Evolutionary conservation across 257 asterid species (phyloP).

Genomic region (Penstemon eatonii): DNA sequence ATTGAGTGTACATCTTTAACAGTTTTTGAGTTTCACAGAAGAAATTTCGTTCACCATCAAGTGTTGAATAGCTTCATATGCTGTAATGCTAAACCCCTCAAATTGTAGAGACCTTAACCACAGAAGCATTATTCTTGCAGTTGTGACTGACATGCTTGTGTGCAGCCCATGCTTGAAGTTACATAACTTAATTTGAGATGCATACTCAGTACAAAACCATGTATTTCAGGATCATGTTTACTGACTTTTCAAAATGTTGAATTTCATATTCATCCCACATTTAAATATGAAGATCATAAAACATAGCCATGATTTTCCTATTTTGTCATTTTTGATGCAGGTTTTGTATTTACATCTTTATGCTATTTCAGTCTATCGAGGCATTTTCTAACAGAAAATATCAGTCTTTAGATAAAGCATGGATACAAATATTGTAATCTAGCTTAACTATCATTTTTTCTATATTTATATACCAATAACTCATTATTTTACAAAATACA

Average conservation of each 20-base stretch:
- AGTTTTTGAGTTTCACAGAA: constrained; percentile 15
- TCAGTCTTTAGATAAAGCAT: background rate
- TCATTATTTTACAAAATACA: too few species aligned
- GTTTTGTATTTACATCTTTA: constrained; percentile 6
- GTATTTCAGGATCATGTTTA: constrained; percentile 16
- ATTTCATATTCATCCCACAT: background rate
- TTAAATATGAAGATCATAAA: constrained; percentile 13
- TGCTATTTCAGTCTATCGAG: constrained; percentile 9
- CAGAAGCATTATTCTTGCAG: constrained; percentile 18
- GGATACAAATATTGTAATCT: background rate
- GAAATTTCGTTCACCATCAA: constrained; percentile 19
- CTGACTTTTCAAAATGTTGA: constrained; percentile 20
- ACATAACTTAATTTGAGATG: background rate
- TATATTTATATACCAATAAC: too few species aligned
- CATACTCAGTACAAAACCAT: background rate
- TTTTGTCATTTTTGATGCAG: constrained; percentile 1
- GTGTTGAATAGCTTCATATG: constrained; percentile 20
- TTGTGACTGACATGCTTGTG: constrained; percentile 26
- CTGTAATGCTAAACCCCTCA: constrained; percentile 23
- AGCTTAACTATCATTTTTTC: too few species aligned
- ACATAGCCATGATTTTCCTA: constrained; percentile 1
- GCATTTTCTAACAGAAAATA: constrained; percentile 9
- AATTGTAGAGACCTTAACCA: constrained; percentile 21
- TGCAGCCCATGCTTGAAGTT: constrained; percentile 28
- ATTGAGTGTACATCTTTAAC: background rate